Conservation (phyloP, 2,329 filamentous ascomycete species). For the Colletotrichum lentis region DNA sequence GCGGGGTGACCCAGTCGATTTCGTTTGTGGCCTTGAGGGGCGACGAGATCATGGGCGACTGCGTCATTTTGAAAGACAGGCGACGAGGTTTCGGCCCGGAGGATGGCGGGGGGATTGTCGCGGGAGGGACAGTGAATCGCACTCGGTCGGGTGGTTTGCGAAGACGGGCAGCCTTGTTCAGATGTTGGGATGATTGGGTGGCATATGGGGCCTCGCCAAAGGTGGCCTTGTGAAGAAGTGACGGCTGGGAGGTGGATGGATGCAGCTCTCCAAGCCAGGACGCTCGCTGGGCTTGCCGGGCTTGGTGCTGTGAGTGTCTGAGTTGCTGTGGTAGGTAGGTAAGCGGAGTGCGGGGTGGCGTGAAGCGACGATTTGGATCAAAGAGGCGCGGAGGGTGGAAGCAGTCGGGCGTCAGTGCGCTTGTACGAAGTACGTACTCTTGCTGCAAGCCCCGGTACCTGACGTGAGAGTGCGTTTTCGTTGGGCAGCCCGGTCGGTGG, state of each 20-base stretch:
- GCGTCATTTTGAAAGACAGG: slow-evolving; percentile 66
- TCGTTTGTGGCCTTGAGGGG: slow-evolving; percentile 95
- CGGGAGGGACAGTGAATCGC: slow-evolving; percentile 19
- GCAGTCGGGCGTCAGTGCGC: slow-evolving; percentile 27
- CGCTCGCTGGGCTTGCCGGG: slow-evolving; percentile 11
- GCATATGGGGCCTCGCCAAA: slow-evolving; percentile 35
- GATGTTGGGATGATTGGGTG: slow-evolving; percentile 32
- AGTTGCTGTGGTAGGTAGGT: slow-evolving; percentile 28
- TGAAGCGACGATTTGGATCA: slow-evolving; percentile 19
- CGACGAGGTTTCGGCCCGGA: slow-evolving; percentile 11
- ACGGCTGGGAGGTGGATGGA: slow-evolving; percentile 24
- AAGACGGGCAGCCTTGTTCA: slow-evolving; percentile 29
- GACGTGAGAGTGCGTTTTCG: neutral
- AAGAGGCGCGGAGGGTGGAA: slow-evolving; percentile 13
- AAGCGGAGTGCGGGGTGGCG: slow-evolving; percentile 34
- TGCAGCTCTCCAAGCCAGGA: slow-evolving; percentile 33
- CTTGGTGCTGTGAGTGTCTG: slow-evolving; percentile 20
- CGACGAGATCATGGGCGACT: slow-evolving; percentile 94
- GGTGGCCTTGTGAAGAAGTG: slow-evolving; percentile 26
- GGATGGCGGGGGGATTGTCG: slow-evolving; percentile 19
- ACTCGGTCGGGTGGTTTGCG: slow-evolving; percentile 15
- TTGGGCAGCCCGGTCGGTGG: slow-evolving; percentile 11
- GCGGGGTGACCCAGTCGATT: slow-evolving; percentile 93
- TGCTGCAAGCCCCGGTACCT: slow-evolving; percentile 4
- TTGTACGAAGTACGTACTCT: slow-evolving; percentile 30